phyloP scores from a whole-genome alignment of 805 yeast genomes.

The Yarrowia sp. region DNA sequence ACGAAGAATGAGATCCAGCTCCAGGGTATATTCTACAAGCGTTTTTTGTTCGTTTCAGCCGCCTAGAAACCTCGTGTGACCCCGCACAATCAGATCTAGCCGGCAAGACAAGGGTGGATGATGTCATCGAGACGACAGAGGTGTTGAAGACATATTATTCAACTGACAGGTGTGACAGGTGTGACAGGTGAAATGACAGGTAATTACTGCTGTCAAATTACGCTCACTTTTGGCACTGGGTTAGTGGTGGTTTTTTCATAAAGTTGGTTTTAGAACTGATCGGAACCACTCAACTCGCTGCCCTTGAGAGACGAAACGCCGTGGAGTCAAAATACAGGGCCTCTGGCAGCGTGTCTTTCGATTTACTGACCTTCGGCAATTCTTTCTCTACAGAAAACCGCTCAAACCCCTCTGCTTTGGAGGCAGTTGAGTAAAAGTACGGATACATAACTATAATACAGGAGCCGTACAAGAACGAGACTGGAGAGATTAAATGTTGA shows the following conservation, averaged over 20 bases:
- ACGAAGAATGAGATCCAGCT: neutral
- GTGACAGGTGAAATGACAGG: neutral
- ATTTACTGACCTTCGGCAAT: no score
- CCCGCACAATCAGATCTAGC: slow-evolving; percentile 5
- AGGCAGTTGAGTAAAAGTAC: no score
- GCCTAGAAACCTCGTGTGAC: neutral
- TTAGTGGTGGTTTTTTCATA: neutral
- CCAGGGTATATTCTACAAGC: neutral
- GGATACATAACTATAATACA: no score
- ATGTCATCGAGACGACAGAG: neutral
- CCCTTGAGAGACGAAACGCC: no score
- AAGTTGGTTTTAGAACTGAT: neutral
- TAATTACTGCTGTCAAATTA: neutral
- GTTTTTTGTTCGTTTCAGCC: neutral
- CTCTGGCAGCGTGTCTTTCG: no score
- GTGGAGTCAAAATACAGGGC: no score
- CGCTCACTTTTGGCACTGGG: neutral
- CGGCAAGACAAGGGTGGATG: neutral
- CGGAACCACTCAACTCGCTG: no score
- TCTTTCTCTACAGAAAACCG: no score
- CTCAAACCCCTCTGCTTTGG: no score
- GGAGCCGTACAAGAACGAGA: no score
- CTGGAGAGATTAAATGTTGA: no score
- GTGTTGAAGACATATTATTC: no score
- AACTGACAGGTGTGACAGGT: neutral